phyloP scores from a whole-genome alignment of 495 filamentous ascomycete genomes.

The Podospora comata region DNA sequence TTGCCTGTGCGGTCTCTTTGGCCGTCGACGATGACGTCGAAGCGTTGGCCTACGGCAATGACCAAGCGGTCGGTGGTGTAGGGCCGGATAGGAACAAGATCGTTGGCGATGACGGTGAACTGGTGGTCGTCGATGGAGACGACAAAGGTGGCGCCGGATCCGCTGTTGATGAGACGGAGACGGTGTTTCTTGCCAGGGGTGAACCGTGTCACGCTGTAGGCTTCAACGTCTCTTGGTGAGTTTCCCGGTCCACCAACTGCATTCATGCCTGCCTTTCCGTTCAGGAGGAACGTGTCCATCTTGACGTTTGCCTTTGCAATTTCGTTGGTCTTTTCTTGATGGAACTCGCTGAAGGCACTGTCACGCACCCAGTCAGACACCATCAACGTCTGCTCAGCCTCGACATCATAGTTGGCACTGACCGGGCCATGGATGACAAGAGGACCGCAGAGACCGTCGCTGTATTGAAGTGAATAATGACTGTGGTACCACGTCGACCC shows the following conservation, averaged over 20 bases:
- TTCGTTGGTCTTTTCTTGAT: constrained; percentile 8
- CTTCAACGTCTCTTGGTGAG: constrained; percentile 31
- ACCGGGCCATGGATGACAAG: constrained; percentile 52
- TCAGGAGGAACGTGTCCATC: constrained; percentile 31
- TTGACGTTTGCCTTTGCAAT: constrained; percentile 7
- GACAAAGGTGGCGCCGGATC: constrained; percentile 47
- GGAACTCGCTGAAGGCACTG: constrained; percentile 21
- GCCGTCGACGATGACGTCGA: constrained; percentile 65
- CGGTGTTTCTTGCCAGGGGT: constrained; percentile 45
- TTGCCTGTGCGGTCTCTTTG: constrained; percentile 42
- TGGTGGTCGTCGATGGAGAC: constrained; percentile 54
- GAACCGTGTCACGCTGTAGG: constrained; percentile 37
- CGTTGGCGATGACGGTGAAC: constrained; percentile 51
- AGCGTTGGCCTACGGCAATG: constrained; percentile 66
- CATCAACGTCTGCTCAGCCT: constrained; percentile 46
- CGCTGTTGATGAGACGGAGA: constrained; percentile 56
- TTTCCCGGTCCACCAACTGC: constrained; percentile 25
- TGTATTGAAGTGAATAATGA: constrained; percentile 56
- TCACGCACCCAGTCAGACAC: constrained; percentile 38
- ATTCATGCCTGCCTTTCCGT: constrained; percentile 31
- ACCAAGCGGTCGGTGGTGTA: constrained; percentile 43
- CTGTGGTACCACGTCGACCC: constrained; percentile 61
- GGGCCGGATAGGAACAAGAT: constrained; percentile 53
- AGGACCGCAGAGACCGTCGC: constrained; percentile 46
- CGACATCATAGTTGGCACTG: constrained; percentile 48